phyloP scores from a whole-genome alignment of 2,329 filamentous ascomycete species.

The Thielaviopsis punctulata region DNA sequence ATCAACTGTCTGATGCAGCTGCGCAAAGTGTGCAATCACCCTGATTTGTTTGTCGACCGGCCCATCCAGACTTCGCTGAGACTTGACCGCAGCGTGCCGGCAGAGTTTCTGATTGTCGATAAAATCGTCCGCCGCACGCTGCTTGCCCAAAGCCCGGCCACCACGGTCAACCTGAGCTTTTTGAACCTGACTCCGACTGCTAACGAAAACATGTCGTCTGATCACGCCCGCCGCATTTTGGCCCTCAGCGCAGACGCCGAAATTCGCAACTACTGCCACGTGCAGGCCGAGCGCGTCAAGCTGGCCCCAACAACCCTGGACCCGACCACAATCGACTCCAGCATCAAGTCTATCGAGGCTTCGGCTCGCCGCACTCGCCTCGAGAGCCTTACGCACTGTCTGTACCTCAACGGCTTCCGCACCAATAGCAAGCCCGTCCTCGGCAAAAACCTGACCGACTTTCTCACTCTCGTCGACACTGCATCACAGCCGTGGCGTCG shows the following conservation, averaged over 20 bases:
- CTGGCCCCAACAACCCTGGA: constrained; percentile 40
- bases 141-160: constrained; percentile 21
- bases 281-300: constrained; percentile 22
- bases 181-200: constrained; percentile 54
- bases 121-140: constrained; percentile 49
- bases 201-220: constrained; percentile 33
- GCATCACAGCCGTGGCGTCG: constrained; percentile 42
- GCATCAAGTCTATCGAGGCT: constrained; percentile 57
- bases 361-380: constrained; percentile 50
- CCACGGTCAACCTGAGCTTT: constrained; percentile 54
- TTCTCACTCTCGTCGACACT: constrained; percentile 48
- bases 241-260: constrained; percentile 5
- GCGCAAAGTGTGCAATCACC: constrained; percentile 95
- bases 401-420: constrained; percentile 66
- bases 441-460: constrained; percentile 59
- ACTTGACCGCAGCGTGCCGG: constrained; percentile 58
- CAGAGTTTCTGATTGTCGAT: constrained; percentile 35
- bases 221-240: constrained; percentile 16
- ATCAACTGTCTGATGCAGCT: constrained; percentile 98
- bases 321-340: constrained; percentile 49
- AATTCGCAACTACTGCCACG: background rate
- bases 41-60: constrained; percentile 86
- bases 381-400: constrained; percentile 63
- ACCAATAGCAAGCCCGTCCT: constrained; percentile 70
- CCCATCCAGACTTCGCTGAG: constrained; percentile 95